Conservation (phyloP, 1,284 basidiomycete species). For the Rugosomyces carneus region DNA sequence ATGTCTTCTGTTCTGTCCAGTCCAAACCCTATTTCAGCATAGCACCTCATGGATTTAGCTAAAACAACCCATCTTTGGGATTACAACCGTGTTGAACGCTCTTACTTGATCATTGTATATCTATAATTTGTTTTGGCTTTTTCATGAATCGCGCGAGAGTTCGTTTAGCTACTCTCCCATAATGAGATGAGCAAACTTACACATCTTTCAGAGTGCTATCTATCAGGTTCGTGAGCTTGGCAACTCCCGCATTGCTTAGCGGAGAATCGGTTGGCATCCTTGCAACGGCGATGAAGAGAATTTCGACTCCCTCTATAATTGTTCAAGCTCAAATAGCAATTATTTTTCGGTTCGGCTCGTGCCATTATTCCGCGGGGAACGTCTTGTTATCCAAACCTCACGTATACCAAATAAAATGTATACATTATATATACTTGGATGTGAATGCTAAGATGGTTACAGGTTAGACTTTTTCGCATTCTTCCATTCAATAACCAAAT, state of each 20-base stretch:
- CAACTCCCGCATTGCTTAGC: constrained; percentile 1
- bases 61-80: constrained; percentile 24
- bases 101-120: constrained; percentile 26
- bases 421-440: background rate
- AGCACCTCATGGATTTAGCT: constrained; percentile 1
- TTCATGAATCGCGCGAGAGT: no score
- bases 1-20: constrained; percentile 27
- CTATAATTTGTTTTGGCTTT: constrained; percentile 25
- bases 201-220: constrained; percentile 8
- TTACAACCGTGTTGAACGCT: constrained; percentile 21
- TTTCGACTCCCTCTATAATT: background rate
- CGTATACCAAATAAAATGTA: background rate
- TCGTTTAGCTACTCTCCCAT: background rate
- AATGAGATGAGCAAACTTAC: constrained; percentile 6
- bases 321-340: no score
- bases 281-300: background rate
- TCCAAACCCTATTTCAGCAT: constrained; percentile 5
- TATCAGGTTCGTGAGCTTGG: constrained; percentile 6
- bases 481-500: constrained; percentile 60
- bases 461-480: constrained; percentile 13
- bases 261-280: background rate
- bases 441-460: constrained; percentile 8
- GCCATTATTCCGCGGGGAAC: no score
- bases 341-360: no score
- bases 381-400: no score